Percentiles rank a stretch among this genome's conserved stretches.
phyloP scores from a whole-genome alignment of 257 asterid genomes.

The Echium plantagineum region DNA sequence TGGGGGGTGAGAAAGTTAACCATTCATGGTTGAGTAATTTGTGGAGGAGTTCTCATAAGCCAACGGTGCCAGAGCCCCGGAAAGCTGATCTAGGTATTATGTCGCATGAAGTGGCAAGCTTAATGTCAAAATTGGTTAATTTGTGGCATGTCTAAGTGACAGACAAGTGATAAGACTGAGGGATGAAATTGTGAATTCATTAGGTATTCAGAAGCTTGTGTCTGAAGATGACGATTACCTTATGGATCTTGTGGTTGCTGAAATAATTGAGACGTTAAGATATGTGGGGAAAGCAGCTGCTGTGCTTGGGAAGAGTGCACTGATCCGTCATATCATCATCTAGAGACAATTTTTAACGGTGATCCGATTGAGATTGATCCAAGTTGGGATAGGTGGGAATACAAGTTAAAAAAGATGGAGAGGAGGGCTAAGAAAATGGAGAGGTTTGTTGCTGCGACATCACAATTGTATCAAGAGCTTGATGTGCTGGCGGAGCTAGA shows the following conservation, averaged over 20 bases:
- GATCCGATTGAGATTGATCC: constrained; percentile 39
- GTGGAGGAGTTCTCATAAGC: constrained; percentile 59
- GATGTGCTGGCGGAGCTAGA: constrained; percentile 73
- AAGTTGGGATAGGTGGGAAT: constrained; percentile 44
- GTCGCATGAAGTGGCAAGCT: constrained; percentile 58
- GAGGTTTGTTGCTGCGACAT: constrained; percentile 55
- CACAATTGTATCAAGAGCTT: constrained; percentile 63
- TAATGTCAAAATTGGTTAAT: constrained; percentile 66
- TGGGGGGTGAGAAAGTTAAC: constrained; percentile 50
- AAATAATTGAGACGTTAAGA: constrained; percentile 51
- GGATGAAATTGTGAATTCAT: constrained; percentile 49
- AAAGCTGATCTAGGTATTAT: constrained; percentile 46
- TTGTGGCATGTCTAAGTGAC: constrained; percentile 64
- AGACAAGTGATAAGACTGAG: constrained; percentile 41
- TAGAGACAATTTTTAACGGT: constrained; percentile 34
- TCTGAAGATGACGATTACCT: constrained; percentile 48
- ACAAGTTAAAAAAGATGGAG: constrained; percentile 69
- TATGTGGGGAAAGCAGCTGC: constrained; percentile 39
- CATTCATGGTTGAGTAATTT: constrained; percentile 55
- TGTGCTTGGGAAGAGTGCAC: constrained; percentile 59
- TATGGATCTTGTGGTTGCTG: constrained; percentile 60
- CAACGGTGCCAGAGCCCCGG: constrained; percentile 38
- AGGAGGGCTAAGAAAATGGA: constrained; percentile 84
- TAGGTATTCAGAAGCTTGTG: constrained; percentile 59
- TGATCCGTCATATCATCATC: constrained; percentile 44